Conservation (phyloP, 345 rosid genomes). For the Combretum micranthum region DNA sequence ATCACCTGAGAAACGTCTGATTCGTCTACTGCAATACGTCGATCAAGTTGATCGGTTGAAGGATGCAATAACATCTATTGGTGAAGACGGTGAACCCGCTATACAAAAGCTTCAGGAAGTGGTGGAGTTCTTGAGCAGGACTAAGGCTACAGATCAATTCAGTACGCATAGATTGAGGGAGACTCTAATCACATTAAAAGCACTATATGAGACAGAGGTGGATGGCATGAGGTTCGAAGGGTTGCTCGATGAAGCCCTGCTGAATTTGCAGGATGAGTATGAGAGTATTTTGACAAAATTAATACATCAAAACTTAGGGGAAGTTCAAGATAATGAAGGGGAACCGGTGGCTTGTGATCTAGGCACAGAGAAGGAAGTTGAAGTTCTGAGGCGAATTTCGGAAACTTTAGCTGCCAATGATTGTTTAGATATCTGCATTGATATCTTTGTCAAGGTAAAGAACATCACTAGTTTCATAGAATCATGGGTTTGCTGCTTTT, state of each 20-base stretch:
- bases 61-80: constrained; percentile 26
- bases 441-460: constrained; percentile 51
- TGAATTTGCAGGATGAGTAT: constrained; percentile 51
- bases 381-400: constrained; percentile 34
- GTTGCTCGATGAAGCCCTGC: constrained; percentile 55
- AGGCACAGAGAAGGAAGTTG: constrained; percentile 43
- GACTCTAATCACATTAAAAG: constrained; percentile 47
- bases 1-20: constrained; percentile 27
- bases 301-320: constrained; percentile 34
- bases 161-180: constrained; percentile 41
- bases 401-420: constrained; percentile 45
- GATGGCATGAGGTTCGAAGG: constrained; percentile 63
- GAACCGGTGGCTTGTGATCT: constrained; percentile 20
- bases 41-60: constrained; percentile 41
- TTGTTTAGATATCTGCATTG: constrained; percentile 62
- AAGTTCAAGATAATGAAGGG: constrained; percentile 13
- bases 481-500: background rate
- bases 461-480: background rate
- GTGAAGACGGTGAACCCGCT: constrained; percentile 43
- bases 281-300: constrained; percentile 35
- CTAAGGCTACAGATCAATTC: constrained; percentile 50
- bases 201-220: constrained; percentile 42
- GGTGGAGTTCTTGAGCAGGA: constrained; percentile 72
- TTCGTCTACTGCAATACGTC: constrained; percentile 27
- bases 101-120: constrained; percentile 68